Evolutionary conservation across 78 protist genomes (phyloP).

Genomic region (Paulinella micropora): DNA sequence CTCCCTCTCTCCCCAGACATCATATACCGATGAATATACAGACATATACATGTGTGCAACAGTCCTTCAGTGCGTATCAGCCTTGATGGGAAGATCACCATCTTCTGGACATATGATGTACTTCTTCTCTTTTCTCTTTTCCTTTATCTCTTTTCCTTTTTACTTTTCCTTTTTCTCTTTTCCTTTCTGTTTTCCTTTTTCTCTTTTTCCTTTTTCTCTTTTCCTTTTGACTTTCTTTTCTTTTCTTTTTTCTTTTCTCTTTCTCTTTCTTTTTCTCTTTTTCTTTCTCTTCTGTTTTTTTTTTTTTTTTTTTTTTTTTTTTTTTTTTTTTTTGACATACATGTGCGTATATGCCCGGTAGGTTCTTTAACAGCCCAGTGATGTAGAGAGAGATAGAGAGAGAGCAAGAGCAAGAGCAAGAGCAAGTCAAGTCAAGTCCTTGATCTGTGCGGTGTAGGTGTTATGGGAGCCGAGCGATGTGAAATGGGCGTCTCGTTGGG

Average conservation of each 20-base stretch:
- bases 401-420: not conserved
- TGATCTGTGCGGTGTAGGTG: not conserved
- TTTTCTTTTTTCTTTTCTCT: not conserved
- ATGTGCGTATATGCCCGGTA: not conserved
- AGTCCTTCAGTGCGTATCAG: too few relatives aligned
- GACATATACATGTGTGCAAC: too few relatives aligned
- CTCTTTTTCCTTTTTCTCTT: not conserved
- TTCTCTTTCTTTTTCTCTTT: not conserved
- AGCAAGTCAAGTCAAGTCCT: not conserved
- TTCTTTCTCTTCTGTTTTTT: too few relatives aligned
- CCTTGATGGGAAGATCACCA: too few relatives aligned
- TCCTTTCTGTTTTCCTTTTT: too few relatives aligned
- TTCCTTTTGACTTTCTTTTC: too few relatives aligned
- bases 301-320: too few relatives aligned
- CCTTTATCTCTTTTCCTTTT: too few relatives aligned
- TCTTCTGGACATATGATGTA: not conserved
- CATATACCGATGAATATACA: too few relatives aligned
- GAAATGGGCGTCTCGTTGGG: constrained; percentile 89
- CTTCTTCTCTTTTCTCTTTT: not conserved
- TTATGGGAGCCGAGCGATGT: constrained; percentile 1
- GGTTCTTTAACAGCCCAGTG: too few relatives aligned
- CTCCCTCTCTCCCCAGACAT: too few relatives aligned
- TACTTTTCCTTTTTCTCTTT: not conserved
- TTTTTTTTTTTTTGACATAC: not conserved
- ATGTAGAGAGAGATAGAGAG: not conserved